Evolutionary conservation across 1,139 yeast genomes (phyloP), one percentile per base, ranked within the genome.

Genomic region (Diutina catenulata): DNA sequence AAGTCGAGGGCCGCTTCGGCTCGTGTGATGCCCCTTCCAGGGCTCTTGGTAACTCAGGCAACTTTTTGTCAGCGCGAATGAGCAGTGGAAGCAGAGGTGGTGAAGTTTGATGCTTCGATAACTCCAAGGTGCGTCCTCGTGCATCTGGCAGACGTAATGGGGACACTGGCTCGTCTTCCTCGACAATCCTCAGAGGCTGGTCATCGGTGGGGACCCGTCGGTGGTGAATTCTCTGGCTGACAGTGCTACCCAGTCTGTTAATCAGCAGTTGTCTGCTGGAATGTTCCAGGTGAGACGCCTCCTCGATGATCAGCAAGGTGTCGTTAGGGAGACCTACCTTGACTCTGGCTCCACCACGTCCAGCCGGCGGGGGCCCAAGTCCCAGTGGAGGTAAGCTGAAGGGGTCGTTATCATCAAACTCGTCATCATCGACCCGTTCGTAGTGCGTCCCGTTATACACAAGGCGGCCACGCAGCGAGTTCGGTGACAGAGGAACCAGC

Each of bases 141-240:
- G n/a, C n/a, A n/a, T n/a, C n/a, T n/a, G n/a, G n/a, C n/a, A n/a
- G n/a, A n/a, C n/a, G n/a, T n/a, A n/a, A n/a, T n/a, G n/a, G n/a
- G n/a, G n/a, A n/a, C n/a, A n/a, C n/a, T n/a, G n/a, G n/a, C n/a
- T 31, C 35, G 16, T 31, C 35, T 6, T 31, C 35, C 9, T 31
- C 35, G 9, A 18, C 11, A 13, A 31, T 31, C 14, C 9, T 21
- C 35, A 31, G 35, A 5, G 35, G 35, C n/a, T n/a, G n/a, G n/a
- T n/a, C 35, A 31, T 31, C 14, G n/a, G 16, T 9, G 15, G 28
- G 7, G 15, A n/a, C 15, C 16, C 10, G n/a, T 5, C 15, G 7
- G 9, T n/a, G 16, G 14, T 9, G 5, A n/a, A 13, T 13, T n/a
- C 28, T n/a, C n/a, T 7, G 16, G 16, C 8, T 5, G 16, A 8